Conservation (phyloP, 768 basidiomycete species). For the Boletus vinaceobasis region DNA sequence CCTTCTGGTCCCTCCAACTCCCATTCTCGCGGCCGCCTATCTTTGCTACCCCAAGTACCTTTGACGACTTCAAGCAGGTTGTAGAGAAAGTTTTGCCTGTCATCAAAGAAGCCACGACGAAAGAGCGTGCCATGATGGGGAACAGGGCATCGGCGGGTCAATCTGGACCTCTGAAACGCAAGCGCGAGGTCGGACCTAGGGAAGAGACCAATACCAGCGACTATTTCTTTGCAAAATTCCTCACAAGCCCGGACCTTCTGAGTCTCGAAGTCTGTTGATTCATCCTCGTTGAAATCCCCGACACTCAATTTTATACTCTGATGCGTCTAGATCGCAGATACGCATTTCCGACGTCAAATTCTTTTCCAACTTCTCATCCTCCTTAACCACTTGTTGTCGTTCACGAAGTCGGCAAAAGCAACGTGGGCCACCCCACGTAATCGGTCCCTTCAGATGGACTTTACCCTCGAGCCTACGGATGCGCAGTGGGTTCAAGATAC, state of each 20-base stretch:
- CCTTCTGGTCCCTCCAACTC: conserved; percentile 86
- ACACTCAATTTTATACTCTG: conserved; percentile 8
- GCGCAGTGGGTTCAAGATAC: conserved; percentile 77
- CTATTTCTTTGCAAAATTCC: conserved; percentile 92
- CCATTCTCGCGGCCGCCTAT: conserved; percentile 78
- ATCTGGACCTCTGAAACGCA: conserved; percentile 51
- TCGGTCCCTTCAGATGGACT: conserved; percentile 80
- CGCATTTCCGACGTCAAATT: conserved; percentile 90
- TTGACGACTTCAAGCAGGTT: conserved; percentile 64
- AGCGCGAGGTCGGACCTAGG: conserved; percentile 58
- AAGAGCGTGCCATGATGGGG: conserved; percentile 87
- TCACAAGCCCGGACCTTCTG: conserved; percentile 82
- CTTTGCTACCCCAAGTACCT: conserved; percentile 55
- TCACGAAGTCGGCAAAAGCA: conserved; percentile 65
- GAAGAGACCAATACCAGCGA: conserved; percentile 53
- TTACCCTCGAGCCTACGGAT: conserved; percentile 64
- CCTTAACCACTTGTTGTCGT: conserved; percentile 70
- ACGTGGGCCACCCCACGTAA: conserved; percentile 63
- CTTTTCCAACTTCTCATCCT: conserved; percentile 80
- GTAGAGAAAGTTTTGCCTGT: conserved; percentile 72
- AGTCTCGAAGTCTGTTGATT: conserved; percentile 70
- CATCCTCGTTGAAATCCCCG: neutral
- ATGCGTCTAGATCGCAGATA: conserved; percentile 71
- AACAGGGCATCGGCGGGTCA: conserved; percentile 47
- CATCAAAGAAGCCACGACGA: conserved; percentile 82